Base-by-base conservation (phyloP, 768 basidiomycete species). In the Auricularia sp. region DNA sequence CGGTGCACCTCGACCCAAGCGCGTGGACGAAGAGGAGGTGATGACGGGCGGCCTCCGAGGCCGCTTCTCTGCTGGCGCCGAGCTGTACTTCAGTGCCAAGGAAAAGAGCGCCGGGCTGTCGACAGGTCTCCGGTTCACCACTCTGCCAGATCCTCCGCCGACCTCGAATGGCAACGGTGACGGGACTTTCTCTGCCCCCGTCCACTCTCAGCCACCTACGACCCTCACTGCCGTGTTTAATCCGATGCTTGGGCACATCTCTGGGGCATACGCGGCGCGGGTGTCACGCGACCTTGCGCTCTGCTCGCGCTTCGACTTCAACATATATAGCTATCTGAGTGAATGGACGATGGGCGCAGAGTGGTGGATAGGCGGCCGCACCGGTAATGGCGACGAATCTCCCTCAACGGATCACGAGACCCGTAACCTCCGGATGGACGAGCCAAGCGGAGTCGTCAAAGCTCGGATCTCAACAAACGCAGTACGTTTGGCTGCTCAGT, bases 271-370 rank as follows among this genome's bases (percentile, higher is more conserved):
- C 72, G 88, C 93, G 0, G 92, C 95, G 2, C 89, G 87, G 62
- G 87, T 92, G 8, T 90, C 91, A 4, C 83, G 83, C 12, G 91
- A 96, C 72, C 83, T 98, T 51, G 86, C 92, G 0, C 73, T 98
- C 21, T 91, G 91, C 61, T 89, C 92, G 0, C 85, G 92, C 23
- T 98, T 95, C 72, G 93, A 98, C 72, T 93, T 98, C 77, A 98
- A 98, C 71, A 84, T 95, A 34, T 97, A 98, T 73, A 94, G 91
- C 75, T 98, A 93, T 74, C 93, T 96, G 69, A 94, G 92, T 74
- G 95, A 98, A 73, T 90, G 94, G 88, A 88, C 91, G 10, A 84
- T 98, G 78, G 96, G 96, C 2, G 88, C 90, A 1, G 95, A 98
- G 73, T 97, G 93, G 92, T 97, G 93, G 93, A 82, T 93, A 72